phyloP scores from a whole-genome alignment of 169 alveolate species.

The Babesia bigemina region DNA sequence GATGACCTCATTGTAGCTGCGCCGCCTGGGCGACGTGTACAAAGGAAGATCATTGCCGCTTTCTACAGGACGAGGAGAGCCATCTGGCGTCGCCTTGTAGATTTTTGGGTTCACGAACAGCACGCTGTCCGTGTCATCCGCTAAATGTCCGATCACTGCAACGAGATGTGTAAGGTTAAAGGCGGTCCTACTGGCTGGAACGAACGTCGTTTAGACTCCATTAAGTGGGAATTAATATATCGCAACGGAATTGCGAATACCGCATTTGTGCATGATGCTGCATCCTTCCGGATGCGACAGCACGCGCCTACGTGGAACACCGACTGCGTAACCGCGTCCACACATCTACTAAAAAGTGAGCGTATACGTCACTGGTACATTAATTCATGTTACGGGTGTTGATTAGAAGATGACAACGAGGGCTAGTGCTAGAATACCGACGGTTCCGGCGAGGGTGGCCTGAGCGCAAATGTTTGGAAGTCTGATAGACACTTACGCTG shows the following conservation, averaged over 20 bases:
- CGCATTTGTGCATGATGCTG: conserved; percentile 13
- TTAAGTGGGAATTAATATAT: background rate
- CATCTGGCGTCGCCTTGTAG: conserved; percentile 43
- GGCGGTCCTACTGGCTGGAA: conserved; percentile 9
- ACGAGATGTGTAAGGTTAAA: conserved; percentile 6
- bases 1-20: conserved; percentile 46
- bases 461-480: background rate
- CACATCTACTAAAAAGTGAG: background rate
- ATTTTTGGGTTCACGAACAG: conserved; percentile 65
- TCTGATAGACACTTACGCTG: conserved; percentile 7
- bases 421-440: background rate
- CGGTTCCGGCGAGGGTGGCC: conserved; percentile 27
- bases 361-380: too few relatives aligned
- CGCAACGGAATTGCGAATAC: background rate
- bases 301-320: conserved; percentile 26
- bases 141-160: conserved; percentile 48
- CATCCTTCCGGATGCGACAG: conserved; percentile 14
- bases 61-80: conserved; percentile 5
- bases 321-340: background rate
- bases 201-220: background rate
- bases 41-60: conserved; percentile 25
- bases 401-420: conserved; percentile 1
- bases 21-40: conserved; percentile 8
- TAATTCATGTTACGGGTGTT: background rate
- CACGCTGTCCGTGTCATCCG: conserved; percentile 69